phyloP scores from a whole-genome alignment of 441 rosid genomes.

The Gossypium davidsonii region DNA sequence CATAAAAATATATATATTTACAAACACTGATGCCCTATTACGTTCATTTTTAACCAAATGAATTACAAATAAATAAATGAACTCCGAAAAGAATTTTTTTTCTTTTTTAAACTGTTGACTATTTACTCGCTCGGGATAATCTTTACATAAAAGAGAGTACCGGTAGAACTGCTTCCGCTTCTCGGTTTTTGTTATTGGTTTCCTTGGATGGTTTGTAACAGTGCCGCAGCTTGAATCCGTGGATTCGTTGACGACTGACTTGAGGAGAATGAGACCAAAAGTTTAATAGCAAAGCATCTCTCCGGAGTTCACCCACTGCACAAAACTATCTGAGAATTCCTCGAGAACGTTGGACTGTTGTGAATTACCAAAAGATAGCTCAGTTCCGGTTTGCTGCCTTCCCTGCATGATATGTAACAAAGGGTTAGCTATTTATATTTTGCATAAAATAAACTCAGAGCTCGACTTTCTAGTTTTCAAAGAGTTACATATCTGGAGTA shows the following conservation, averaged over 20 bases:
- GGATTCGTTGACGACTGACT: neutral
- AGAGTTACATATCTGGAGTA: neutral
- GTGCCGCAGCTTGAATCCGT: conserved; percentile 13
- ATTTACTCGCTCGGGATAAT: conserved; percentile 38
- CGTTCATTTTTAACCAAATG: conserved; percentile 11
- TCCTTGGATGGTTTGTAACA: conserved; percentile 5
- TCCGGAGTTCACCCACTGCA: conserved; percentile 72
- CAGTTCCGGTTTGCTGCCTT: conserved; percentile 41
- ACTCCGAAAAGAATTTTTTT: conserved; percentile 36
- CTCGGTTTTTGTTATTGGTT: conserved; percentile 9
- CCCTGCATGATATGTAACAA: conserved; percentile 28
- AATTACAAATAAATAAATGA: conserved; percentile 13
- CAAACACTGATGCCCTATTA: conserved; percentile 26
- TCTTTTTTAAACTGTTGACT: conserved; percentile 22
- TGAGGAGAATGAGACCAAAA: neutral
- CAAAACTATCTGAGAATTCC: conserved; percentile 77
- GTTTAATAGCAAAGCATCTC: conserved; percentile 73
- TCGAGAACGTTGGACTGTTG: conserved; percentile 34
- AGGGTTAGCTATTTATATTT: neutral
- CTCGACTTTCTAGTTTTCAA: neutral
- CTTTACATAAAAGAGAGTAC: conserved; percentile 13
- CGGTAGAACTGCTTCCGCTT: conserved; percentile 9
- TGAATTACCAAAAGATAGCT: conserved; percentile 25
- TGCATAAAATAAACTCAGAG: neutral
- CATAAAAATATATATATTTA: conserved; percentile 29